These are phyloP conservation scores for Oxyria digyna DNA, from an alignment of 148 eudicot genomes.

Conservation along the genomic window DNA sequence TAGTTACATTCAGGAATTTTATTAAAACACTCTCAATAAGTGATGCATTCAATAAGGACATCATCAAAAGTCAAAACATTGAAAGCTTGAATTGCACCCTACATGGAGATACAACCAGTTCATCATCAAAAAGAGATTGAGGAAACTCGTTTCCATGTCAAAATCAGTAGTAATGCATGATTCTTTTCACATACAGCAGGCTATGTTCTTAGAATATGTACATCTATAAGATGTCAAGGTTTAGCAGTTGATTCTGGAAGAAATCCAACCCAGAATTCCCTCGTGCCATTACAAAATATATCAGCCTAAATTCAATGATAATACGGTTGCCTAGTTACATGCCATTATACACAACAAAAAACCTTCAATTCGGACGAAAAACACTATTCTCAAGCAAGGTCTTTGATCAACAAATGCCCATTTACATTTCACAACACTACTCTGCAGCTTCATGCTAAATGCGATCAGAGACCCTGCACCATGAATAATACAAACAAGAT, in stretches of 20 bases:
- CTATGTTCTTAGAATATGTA: neutral
- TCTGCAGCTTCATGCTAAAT: neutral
- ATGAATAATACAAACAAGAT: no score
- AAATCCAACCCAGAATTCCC: neutral
- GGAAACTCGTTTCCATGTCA: neutral
- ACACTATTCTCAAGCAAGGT: neutral
- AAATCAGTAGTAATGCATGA: neutral
- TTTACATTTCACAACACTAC: neutral
- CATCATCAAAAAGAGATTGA: no score
- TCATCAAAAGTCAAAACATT: no score
- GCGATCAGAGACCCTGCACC: neutral
- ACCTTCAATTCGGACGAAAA: neutral
- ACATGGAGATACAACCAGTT: no score
- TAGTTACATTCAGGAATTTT: no score
- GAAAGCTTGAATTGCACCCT: no score
- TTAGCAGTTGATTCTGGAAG: neutral
- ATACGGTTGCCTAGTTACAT: neutral
- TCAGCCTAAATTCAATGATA: neutral
- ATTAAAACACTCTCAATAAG: no score
- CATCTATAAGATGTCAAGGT: neutral
- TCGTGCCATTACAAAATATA: neutral
- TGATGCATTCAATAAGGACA: no score
- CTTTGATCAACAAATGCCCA: constrained; percentile 1
- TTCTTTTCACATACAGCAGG: neutral
- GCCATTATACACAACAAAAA: neutral